phyloP scores from a whole-genome alignment of 108 stramenopile genomes.

The Cyclotella baltica region DNA sequence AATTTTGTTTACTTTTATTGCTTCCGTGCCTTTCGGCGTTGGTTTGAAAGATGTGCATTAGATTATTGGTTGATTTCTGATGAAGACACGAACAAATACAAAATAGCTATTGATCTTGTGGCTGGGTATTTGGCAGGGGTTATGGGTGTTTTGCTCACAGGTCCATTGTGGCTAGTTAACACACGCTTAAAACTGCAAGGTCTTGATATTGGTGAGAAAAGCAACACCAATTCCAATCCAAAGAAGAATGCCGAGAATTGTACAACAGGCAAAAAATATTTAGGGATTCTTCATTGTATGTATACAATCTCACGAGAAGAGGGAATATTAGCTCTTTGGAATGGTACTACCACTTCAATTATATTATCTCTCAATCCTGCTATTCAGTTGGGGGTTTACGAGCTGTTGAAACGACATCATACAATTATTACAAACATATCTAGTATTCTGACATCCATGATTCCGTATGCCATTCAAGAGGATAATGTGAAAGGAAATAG shows the following conservation, averaged over 20 bases:
- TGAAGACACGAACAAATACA: constrained; percentile 5
- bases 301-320: constrained; percentile 48
- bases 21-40: constrained; percentile 35
- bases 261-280: constrained; percentile 24
- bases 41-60: neutral
- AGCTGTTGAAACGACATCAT: constrained; percentile 55
- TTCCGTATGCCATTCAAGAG: neutral
- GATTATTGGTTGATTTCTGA: neutral
- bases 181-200: constrained; percentile 69
- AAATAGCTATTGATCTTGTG: constrained; percentile 36
- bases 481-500: neutral
- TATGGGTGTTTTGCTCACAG: constrained; percentile 65
- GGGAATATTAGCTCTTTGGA: constrained; percentile 58
- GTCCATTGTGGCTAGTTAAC: constrained; percentile 74
- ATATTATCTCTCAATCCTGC: constrained; percentile 71
- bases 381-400: constrained; percentile 72
- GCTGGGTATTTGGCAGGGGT: constrained; percentile 61
- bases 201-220: constrained; percentile 2
- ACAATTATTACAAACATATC: constrained; percentile 10
- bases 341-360: constrained; percentile 61
- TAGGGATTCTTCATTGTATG: constrained; percentile 41
- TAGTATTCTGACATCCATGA: neutral
- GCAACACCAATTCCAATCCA: constrained; percentile 3
- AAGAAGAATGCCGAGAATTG: constrained; percentile 1
- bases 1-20: constrained; percentile 59